Percentiles rank a stretch among this genome's conserved stretches.
phyloP scores from a whole-genome alignment of 371 early-diverging fungal genomes.

The Mucor sp. region DNA sequence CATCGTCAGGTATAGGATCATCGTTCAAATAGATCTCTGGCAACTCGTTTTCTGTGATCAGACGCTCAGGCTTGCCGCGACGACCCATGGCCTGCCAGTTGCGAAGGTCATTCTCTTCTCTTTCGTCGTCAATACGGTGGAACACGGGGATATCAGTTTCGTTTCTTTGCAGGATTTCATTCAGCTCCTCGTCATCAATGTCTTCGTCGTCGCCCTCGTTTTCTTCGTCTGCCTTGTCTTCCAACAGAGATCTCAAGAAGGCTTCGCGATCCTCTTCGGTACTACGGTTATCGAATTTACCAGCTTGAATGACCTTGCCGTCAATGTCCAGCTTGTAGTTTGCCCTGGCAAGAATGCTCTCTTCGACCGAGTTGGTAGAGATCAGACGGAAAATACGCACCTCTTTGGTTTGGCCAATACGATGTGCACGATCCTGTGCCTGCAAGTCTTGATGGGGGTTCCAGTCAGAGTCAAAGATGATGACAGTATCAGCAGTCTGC shows the following conservation, averaged over 20 bases:
- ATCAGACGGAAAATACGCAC: constrained; percentile 98
- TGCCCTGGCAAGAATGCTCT: constrained; percentile 93
- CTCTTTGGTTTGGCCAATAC: constrained; percentile 99
- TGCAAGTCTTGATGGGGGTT: constrained; percentile 99
- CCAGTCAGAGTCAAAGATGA: constrained; percentile 99
- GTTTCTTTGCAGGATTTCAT: constrained; percentile 43
- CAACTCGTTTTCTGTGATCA: constrained; percentile 85
- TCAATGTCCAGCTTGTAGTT: constrained; percentile 97
- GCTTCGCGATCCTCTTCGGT: constrained; percentile 93
- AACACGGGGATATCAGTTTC: constrained; percentile 42
- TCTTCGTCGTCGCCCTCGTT: constrained; percentile 66
- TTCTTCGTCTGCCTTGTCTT: constrained; percentile 62
- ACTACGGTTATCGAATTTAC: constrained; percentile 97
- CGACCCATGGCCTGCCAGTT: constrained; percentile 32
- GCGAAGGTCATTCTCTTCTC: constrained; percentile 37
- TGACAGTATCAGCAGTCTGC: constrained; percentile 99
- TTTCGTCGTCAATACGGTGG: constrained; percentile 47
- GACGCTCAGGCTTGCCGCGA: constrained; percentile 63
- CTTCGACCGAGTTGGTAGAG: constrained; percentile 95
- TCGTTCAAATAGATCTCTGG: constrained; percentile 80
- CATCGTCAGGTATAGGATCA: constrained; percentile 53
- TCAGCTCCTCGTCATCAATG: constrained; percentile 76
- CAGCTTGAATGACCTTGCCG: constrained; percentile 98
- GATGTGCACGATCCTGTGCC: constrained; percentile 99
- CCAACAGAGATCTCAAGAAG: constrained; percentile 80